phyloP scores from a whole-genome alignment of 306 rosid genomes.

The Cucurbita argyrosperma region DNA sequence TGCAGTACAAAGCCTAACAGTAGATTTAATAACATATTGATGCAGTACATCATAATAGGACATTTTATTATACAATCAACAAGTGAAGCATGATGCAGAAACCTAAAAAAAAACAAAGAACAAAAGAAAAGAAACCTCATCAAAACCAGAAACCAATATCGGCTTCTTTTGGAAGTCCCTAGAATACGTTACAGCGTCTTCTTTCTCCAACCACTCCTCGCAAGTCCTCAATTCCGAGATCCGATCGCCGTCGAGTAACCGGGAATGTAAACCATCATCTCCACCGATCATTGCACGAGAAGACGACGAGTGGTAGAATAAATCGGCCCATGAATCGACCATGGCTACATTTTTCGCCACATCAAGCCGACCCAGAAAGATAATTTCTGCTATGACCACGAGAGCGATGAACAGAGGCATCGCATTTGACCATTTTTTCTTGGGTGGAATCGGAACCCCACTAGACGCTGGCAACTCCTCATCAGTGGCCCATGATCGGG shows the following conservation, averaged over 20 bases:
- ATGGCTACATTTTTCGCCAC: slow-evolving; percentile 57
- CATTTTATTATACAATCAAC: not conserved
- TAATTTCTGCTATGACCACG: slow-evolving; percentile 75
- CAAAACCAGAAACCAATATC: slow-evolving; percentile 50
- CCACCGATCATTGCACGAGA: slow-evolving; percentile 9
- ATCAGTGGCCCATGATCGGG: slow-evolving; percentile 33
- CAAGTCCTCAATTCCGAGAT: slow-evolving; percentile 35
- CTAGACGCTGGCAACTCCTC: slow-evolving; percentile 30
- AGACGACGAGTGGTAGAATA: slow-evolving; percentile 31
- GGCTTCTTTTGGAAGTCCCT: slow-evolving; percentile 64
- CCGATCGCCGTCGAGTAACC: slow-evolving; percentile 9
- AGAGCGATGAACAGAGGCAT: slow-evolving; percentile 54
- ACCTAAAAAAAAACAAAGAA: not conserved
- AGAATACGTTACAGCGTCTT: slow-evolving; percentile 53
- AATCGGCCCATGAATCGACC: slow-evolving; percentile 58
- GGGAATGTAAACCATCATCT: slow-evolving; percentile 21
- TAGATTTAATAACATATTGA: not conserved
- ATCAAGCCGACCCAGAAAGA: slow-evolving; percentile 66
- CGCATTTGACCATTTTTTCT: slow-evolving; percentile 51
- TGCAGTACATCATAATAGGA: not conserved
- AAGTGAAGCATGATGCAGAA: not conserved
- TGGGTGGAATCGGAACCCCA: slow-evolving; percentile 16
- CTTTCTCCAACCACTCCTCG: slow-evolving; percentile 77
- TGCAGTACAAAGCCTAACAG: not conserved
- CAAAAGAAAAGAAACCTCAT: slow-evolving; percentile 31